Evolutionary conservation across 2,329 filamentous ascomycete species (phyloP), one percentile per base, ranked within the genome.

Genomic region (Sporothrix brunneoviolacea): DNA sequence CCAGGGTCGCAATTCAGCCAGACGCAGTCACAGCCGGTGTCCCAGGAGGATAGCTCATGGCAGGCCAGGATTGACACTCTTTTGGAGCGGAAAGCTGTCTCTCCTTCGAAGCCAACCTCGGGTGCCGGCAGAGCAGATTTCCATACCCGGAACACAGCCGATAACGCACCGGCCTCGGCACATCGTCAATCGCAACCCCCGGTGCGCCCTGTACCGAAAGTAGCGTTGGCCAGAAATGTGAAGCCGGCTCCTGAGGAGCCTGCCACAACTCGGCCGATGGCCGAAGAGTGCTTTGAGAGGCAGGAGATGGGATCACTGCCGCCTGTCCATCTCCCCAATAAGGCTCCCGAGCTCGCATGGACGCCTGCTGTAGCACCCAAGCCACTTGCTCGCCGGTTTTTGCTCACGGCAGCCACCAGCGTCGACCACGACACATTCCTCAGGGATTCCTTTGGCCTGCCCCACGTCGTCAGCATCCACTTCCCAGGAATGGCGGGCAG

Each of bases 1-100:
- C 16, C 40, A 6, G 30, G 48, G 1, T 42, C 50, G 7, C 51
- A 50, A 16, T 19, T 30, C 5, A 41, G 19, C 28, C 35, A 42
- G 30, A 52, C 21, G 7, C 50, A 50, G 15, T 6, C 19, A 7
- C 30, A 62, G 47, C 15, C 45, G 6, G 13, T 43, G 10, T 13
- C 43, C 4, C 44, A 41, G 30, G 49, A 55, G 6, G 51, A 46
- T 28, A 36, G 40, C 4, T 53, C 52, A 3, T 60, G 90, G 90
- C 89, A 95, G 65, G 84, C 86, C 59, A 83, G 83, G 60, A 90
- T 96, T 65, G 90, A 95, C 65, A 83, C 77, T 40, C 75, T 95
- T 39, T 76, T 95, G 32, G 79, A 82, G 58, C 80, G 81, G 35
- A 90, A 86, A 62, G 74, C 80, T 6, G 61, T 67, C 8, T 68